Percentiles rank a stretch among this genome's conserved stretches.
phyloP scores from a whole-genome alignment of 192 early-diverging fungal species.

The Backusella macrospora region DNA sequence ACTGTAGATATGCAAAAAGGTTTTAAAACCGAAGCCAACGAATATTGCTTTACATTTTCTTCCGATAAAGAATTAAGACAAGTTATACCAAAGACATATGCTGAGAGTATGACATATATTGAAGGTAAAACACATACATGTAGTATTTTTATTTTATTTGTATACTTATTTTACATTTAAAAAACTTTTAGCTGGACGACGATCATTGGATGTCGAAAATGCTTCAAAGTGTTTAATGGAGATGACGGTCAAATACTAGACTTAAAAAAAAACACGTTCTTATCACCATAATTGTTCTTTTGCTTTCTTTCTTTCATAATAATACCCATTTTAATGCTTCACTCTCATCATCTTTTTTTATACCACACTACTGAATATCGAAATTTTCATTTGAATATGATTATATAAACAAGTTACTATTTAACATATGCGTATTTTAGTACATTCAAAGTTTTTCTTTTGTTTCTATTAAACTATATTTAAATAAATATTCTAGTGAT shows the following conservation, averaged over 20 bases:
- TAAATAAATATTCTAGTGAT: too few species aligned
- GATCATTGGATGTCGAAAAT: not conserved
- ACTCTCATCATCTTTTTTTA: too few species aligned
- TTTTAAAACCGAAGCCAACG: slow-evolving; percentile 71
- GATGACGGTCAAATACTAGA: not conserved
- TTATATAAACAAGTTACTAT: too few species aligned
- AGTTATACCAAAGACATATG: slow-evolving; percentile 82
- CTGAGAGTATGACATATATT: slow-evolving; percentile 77
- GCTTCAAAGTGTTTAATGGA: not conserved
- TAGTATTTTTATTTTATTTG: not conserved
- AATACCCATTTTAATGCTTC: too few species aligned
- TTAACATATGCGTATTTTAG: too few species aligned
- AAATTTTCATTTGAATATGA: too few species aligned
- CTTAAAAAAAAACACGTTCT: too few species aligned
- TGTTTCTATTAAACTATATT: too few species aligned
- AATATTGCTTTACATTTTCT: slow-evolving; percentile 83
- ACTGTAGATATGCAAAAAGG: slow-evolving; percentile 68
- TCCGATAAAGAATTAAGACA: slow-evolving; percentile 48
- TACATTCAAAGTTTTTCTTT: too few species aligned
- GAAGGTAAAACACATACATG: slow-evolving; percentile 57
- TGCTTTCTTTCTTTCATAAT: too few species aligned
- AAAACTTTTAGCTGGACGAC: not conserved
- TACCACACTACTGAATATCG: too few species aligned
- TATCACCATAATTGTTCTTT: too few species aligned
- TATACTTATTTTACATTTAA: not conserved